Evolutionary conservation across 148 eudicot species (phyloP).

Genomic region (Camellia sinensis): DNA sequence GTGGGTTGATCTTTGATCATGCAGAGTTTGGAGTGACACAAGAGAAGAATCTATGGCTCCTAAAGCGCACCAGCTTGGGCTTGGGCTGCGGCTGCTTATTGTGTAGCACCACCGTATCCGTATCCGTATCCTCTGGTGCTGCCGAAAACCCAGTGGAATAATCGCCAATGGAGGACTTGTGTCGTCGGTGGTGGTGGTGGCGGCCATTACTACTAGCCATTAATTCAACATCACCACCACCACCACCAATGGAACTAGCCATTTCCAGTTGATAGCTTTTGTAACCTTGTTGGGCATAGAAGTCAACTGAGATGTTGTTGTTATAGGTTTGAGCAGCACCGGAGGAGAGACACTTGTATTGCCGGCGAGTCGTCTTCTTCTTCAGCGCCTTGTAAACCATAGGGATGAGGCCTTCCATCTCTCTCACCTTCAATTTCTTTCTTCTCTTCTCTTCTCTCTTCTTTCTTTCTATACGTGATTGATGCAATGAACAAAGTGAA

Average conservation of each 20-base stretch:
- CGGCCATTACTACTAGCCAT: too few species aligned
- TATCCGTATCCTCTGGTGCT: neutral
- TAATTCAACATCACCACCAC: neutral
- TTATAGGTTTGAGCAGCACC: conserved; percentile 27
- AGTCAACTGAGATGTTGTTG: conserved; percentile 32
- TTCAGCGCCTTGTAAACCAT: neutral
- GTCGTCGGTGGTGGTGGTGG: conserved; percentile 26
- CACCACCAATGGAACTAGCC: neutral
- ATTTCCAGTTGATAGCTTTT: neutral
- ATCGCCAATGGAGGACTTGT: conserved; percentile 20
- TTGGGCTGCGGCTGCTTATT: conserved; percentile 15
- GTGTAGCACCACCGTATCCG: neutral
- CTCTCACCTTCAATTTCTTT: neutral
- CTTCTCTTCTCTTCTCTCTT: neutral
- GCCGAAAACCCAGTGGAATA: conserved; percentile 4
- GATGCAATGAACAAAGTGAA: neutral
- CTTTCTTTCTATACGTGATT: neutral
- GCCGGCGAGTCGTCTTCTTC: conserved; percentile 9
- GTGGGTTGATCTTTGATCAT: neutral
- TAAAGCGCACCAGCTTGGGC: conserved; percentile 32
- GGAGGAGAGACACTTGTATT: conserved; percentile 35
- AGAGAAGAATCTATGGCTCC: conserved; percentile 48
- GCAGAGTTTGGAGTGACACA: conserved; percentile 33
- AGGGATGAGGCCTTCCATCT: conserved; percentile 14
- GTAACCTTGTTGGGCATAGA: conserved; percentile 22